Evolutionary conservation across 2,329 filamentous ascomycete species (phyloP), one percentile per base, ranked within the genome.

Genomic region (Exserohilum turcica): DNA sequence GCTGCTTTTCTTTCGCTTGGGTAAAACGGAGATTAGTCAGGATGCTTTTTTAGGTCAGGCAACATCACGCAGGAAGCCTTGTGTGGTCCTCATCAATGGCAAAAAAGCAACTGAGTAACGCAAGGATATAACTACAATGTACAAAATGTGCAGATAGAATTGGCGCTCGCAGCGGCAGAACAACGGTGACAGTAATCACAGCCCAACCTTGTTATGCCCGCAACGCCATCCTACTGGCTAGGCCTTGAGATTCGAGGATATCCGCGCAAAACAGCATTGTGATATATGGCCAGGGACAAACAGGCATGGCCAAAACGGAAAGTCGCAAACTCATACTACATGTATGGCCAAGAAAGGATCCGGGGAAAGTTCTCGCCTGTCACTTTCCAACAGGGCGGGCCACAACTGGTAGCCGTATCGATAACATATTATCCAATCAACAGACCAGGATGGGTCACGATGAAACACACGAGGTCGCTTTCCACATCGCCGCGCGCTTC

Each of bases 401-500:
- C 54, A 57, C 40, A 49, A 63, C 56, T 52, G 47, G 37, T 58
- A 44, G 60, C 49, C 40, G 15, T 52, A 52, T 54, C 51, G 32
- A 44, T 57, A 56, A 44, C 38, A 43, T 40, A 37, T 40, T 40
- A 19, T 16, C 62, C 61, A 64, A 67, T 67, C 55, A 52, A 63
- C 46, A 57, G 46, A 48, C 53, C 45, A 40, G 43, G 35, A 42
- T 35, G 42, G 55, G 48, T 38, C 21, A 28, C 36, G 33, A 52
- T 67, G 63, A 65, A 67, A 65, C 61, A 54, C 4, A 49, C 51
- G 46, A 56, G 55, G 60, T 57, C 50, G 55, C 31, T 62, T 37
- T 15, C 35, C 21, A 24, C 44, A 60, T 54, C 39, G 48, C 56
- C 39, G 48, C 28, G 44, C 58, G 56, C 56, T 60, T 60, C 56